Conservation (phyloP, 2,329 filamentous ascomycete species). For the Rhinocladiella mackenziei region DNA sequence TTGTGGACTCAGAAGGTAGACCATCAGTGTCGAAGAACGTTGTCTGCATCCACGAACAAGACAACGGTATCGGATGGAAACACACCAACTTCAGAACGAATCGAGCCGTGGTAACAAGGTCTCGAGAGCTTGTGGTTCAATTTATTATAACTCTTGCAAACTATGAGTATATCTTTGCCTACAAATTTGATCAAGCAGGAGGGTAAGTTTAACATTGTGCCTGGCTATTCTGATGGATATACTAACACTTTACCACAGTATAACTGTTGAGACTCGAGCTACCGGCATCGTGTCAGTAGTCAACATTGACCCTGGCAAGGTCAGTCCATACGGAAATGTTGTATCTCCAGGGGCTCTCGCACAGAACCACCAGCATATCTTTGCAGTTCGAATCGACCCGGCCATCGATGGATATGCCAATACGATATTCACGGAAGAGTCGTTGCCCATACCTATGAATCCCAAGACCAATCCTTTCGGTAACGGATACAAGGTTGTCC, state of each 20-base stretch:
- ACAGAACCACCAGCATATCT: constrained; percentile 68
- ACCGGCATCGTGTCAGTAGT: constrained; percentile 63
- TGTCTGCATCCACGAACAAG: constrained; percentile 65
- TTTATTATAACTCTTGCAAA: constrained; percentile 66
- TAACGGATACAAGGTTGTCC: constrained; percentile 57
- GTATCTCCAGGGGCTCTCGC: constrained; percentile 62
- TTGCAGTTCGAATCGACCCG: constrained; percentile 63
- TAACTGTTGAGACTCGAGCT: constrained; percentile 59
- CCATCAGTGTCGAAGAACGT: constrained; percentile 55
- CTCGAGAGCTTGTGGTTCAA: constrained; percentile 61
- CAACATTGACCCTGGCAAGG: constrained; percentile 55
- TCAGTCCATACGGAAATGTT: constrained; percentile 56
- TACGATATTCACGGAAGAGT: constrained; percentile 53
- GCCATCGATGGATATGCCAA: constrained; percentile 57
- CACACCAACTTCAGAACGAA: constrained; percentile 65
- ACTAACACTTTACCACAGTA: constrained; percentile 24
- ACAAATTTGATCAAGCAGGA: constrained; percentile 60
- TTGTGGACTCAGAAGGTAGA: constrained; percentile 53
- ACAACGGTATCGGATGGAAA: constrained; percentile 66
- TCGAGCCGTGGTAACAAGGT: constrained; percentile 58
- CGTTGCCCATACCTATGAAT: constrained; percentile 48
- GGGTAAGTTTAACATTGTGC: constrained; percentile 38
- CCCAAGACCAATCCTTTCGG: constrained; percentile 57
- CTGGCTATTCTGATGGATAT: too few species aligned
- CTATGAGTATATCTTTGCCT: constrained; percentile 66